These are phyloP conservation scores for Trichoderma hamatum DNA, from an alignment of 2,329 filamentous ascomycete genomes.

Conservation along the genomic window DNA sequence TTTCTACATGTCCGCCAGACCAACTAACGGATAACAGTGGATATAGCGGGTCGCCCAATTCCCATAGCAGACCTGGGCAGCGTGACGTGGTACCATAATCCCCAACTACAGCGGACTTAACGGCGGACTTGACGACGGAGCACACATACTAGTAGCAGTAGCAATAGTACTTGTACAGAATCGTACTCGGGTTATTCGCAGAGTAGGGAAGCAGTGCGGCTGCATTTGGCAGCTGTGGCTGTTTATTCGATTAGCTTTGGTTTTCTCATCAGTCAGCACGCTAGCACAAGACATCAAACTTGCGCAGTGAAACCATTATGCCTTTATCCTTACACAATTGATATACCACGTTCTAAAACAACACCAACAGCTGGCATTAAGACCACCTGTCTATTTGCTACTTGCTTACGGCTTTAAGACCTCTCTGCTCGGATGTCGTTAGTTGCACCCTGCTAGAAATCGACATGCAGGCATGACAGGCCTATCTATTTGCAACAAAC, in stretches of 20 bases:
- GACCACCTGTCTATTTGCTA: background rate
- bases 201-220: background rate
- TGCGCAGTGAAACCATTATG: background rate
- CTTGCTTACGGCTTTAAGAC: background rate
- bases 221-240: background rate
- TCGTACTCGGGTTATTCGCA: background rate
- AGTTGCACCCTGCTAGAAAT: background rate
- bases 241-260: background rate
- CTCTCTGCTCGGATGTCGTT: background rate
- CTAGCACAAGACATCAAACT: background rate
- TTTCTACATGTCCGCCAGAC: background rate
- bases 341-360: background rate
- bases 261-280: background rate
- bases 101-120: too few species aligned
- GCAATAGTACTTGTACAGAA: background rate
- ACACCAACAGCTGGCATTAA: background rate
- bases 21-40: slow-evolving; percentile 8
- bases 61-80: background rate
- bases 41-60: slow-evolving; percentile 1
- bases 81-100: background rate
- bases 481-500: background rate
- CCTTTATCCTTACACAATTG: background rate
- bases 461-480: background rate
- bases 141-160: background rate
- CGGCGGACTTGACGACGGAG: too few species aligned